Conservation (phyloP, 495 filamentous ascomycete species). For the Acidiella bohemica region DNA sequence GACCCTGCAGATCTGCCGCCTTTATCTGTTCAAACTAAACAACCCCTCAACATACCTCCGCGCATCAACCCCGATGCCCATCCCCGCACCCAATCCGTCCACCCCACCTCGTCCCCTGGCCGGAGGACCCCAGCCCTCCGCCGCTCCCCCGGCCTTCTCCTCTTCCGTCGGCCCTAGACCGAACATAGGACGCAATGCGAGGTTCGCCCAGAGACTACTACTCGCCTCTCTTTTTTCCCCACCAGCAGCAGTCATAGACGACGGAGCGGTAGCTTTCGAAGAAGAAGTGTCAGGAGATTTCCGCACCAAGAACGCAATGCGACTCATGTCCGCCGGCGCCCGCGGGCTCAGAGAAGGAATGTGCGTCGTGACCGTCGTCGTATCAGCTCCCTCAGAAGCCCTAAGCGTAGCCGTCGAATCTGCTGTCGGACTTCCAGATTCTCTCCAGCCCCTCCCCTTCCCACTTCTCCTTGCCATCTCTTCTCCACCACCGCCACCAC, state of each 20-base stretch:
- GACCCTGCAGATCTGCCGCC: too few relatives aligned
- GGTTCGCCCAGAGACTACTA: slow-evolving; percentile 22
- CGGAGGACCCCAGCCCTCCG: slow-evolving; percentile 41
- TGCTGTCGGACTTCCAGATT: not conserved
- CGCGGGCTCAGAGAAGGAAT: not conserved
- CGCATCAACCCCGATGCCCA: slow-evolving; percentile 80
- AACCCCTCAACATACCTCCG: slow-evolving; percentile 73
- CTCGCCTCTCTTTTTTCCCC: slow-evolving; percentile 14
- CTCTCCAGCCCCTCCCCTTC: too few relatives aligned
- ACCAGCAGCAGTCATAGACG: too few relatives aligned
- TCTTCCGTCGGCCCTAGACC: not conserved
- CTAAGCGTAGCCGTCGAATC: not conserved
- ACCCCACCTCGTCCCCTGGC: too few relatives aligned
- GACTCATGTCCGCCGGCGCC: slow-evolving; percentile 19
- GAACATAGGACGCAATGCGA: slow-evolving; percentile 5
- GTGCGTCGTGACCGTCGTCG: too few relatives aligned
- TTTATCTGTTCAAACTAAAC: slow-evolving; percentile 58
- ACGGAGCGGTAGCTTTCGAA: slow-evolving; percentile 20
- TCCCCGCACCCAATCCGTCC: too few relatives aligned
- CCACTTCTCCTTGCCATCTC: too few relatives aligned
- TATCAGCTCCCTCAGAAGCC: not conserved
- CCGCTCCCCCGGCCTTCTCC: slow-evolving; percentile 17
- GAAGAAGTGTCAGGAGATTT: slow-evolving; percentile 54
- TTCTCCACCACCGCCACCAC: too few relatives aligned
- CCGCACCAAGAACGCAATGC: slow-evolving; percentile 65